Evolutionary conservation across 2,329 filamentous ascomycete species (phyloP), one percentile per base, ranked within the genome.

Genomic region (Fusarium armeniacum): DNA sequence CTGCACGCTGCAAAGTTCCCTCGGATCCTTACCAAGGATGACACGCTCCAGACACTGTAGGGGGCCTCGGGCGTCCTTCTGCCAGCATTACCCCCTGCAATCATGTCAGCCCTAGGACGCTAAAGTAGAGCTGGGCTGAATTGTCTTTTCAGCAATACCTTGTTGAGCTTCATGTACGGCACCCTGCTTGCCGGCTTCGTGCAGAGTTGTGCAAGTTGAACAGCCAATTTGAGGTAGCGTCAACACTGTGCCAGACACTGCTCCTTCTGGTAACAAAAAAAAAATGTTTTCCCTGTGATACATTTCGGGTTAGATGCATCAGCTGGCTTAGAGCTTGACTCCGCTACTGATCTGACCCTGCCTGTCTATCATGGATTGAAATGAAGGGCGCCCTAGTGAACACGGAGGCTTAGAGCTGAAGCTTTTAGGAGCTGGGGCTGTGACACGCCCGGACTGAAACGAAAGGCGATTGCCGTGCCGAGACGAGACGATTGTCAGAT

Each of bases 61-160:
- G 35, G 49, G 33, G 35, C 7, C 35, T 41, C 24, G 9, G 24
- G 12, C 24, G 26, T 10, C 15, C 9, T 52, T 53, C 46, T 58
- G 40, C 49, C 61, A 56, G 38, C 55, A 57, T 36, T 52, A 61
- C 58, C 60, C 65, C 62, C 69, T 52, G 36, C 46, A 52, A 61
- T 49, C 69, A 58, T 65, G 67, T 75, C 73, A 75, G 73, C 73
- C 73, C 69, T 74, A 74, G 71, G 69, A 70, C 64, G 66, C 71
- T 73, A 71, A 67, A 50, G 32, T 32, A 33, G 46, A 47, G 35
- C 46, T 30, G 18, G 55, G 46, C 62, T 65, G 62, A 65, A 47
- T 41, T 47, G 30, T 41, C 40, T 32, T 45, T 64, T 33, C 43
- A 40, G 33, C n/a, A 51, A 51, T 20, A 32, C 33, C 32, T 22